A percentile compares a stretch with the other conserved stretches of the same genome.
phyloP scores from a whole-genome alignment of 1,284 basidiomycete genomes.

The Trametes versicolor region DNA sequence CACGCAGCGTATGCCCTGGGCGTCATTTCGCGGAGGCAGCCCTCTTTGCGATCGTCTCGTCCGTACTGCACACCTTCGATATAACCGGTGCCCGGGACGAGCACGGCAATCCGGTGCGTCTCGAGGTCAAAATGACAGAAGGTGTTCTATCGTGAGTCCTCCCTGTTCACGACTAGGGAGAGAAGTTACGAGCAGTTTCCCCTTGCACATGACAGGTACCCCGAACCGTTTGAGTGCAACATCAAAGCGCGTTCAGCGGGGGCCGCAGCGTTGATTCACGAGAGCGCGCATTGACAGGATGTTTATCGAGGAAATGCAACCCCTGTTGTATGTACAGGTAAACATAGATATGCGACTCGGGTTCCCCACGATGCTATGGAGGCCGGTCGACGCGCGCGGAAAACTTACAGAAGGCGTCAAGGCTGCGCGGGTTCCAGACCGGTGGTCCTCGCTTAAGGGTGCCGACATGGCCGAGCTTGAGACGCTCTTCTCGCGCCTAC shows the following conservation, averaged over 20 bases:
- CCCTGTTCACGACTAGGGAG: background rate
- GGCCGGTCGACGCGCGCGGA: background rate
- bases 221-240: conserved; percentile 66
- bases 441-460: background rate
- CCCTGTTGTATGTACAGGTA: background rate
- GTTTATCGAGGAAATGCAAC: background rate
- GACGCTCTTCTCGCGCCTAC: background rate
- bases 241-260: conserved; percentile 67
- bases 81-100: conserved; percentile 16
- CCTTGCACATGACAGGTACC: conserved; percentile 53
- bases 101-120: conserved; percentile 2
- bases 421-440: background rate
- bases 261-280: conserved; percentile 56
- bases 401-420: background rate
- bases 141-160: conserved; percentile 22
- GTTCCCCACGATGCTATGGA: background rate
- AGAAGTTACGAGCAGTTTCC: background rate
- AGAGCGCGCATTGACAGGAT: background rate
- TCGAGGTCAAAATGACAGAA: conserved; percentile 18
- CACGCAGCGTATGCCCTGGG: conserved; percentile 25
- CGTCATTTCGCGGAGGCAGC: conserved; percentile 20
- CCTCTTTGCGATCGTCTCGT: conserved; percentile 19
- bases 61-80: conserved; percentile 20
- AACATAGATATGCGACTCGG: background rate
- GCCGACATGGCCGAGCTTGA: background rate